Percentiles rank a stretch among this genome's conserved stretches.
Evolutionary conservation across 345 rosid species (phyloP).

Genomic region (Eucalyptus lansdowneana): DNA sequence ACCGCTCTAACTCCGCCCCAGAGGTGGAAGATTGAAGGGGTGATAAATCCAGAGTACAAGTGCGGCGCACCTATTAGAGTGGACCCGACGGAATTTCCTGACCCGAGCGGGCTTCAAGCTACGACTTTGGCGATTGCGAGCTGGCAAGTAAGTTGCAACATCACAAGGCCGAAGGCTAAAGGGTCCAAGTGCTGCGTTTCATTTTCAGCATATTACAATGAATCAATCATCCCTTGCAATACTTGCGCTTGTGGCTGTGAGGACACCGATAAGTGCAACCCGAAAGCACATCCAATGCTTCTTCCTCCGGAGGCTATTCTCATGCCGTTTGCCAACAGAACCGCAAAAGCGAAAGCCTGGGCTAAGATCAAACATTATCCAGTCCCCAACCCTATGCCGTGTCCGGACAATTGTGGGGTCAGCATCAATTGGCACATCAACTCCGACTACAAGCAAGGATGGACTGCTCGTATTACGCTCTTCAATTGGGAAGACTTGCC

Average conservation of each 20-base stretch:
- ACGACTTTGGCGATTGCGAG: slow-evolving; percentile 37
- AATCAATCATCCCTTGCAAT: slow-evolving; percentile 66
- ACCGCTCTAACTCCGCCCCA: slow-evolving; percentile 70
- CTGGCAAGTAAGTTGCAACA: slow-evolving; percentile 82
- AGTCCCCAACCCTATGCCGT: slow-evolving; percentile 56
- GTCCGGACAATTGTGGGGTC: slow-evolving; percentile 93
- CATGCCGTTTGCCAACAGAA: slow-evolving; percentile 64
- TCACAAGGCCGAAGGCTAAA: slow-evolving; percentile 47
- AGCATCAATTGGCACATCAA: slow-evolving; percentile 87
- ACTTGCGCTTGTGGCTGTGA: slow-evolving; percentile 93
- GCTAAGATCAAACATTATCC: slow-evolving; percentile 36
- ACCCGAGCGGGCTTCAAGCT: slow-evolving; percentile 49
- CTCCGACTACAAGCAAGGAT: slow-evolving; percentile 55
- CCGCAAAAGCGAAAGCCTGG: slow-evolving; percentile 67
- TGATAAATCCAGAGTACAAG: slow-evolving; percentile 49
- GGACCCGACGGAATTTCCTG: slow-evolving; percentile 65
- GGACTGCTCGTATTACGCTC: slow-evolving; percentile 76
- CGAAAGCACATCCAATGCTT: slow-evolving; percentile 36
- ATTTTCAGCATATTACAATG: slow-evolving; percentile 80
- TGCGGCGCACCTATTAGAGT: slow-evolving; percentile 75
- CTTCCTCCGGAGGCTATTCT: slow-evolving; percentile 75
- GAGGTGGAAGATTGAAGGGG: slow-evolving; percentile 60
- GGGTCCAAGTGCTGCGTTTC: slow-evolving; percentile 81
- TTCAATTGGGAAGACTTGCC: slow-evolving; percentile 61
- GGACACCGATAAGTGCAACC: slow-evolving; percentile 31